Percentiles rank a stretch among this genome's conserved stretches.
Conservation (phyloP, 129 eudicot species). For the Helichrysum umbraculigerum region DNA sequence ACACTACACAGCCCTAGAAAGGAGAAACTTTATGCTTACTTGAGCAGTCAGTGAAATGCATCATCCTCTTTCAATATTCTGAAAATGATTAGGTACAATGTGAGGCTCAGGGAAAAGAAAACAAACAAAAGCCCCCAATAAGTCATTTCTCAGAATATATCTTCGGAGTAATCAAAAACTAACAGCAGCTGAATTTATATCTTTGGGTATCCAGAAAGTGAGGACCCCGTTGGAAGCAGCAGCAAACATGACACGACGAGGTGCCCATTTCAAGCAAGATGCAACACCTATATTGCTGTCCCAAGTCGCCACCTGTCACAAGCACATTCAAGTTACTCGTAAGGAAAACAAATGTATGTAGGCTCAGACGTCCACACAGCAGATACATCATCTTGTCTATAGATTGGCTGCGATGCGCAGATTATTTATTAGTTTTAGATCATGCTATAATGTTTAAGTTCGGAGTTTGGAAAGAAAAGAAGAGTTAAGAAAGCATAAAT, state of each 20-base stretch:
- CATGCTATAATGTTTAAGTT: background rate
- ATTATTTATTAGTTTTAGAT: background rate
- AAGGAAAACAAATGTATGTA: background rate
- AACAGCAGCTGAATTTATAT: slow-evolving; percentile 22
- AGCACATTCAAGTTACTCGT: background rate
- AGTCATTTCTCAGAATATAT: background rate
- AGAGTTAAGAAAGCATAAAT: background rate
- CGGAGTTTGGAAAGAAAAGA: background rate
- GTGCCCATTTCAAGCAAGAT: slow-evolving; percentile 94
- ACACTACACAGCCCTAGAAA: background rate
- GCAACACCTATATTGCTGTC: slow-evolving; percentile 82
- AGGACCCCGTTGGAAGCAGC: slow-evolving; percentile 91
- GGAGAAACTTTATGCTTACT: too few relatives aligned
- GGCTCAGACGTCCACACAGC: background rate
- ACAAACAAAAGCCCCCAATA: background rate
- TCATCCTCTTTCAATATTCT: background rate
- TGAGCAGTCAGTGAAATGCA: background rate
- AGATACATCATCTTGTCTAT: background rate
- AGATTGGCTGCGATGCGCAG: too few relatives aligned
- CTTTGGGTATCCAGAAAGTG: slow-evolving; percentile 90
- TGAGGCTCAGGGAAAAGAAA: background rate
- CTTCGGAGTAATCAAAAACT: slow-evolving; percentile 17
- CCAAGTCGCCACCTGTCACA: slow-evolving; percentile 64
- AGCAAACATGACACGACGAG: slow-evolving; percentile 87
- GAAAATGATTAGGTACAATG: background rate